A percentile compares a stretch with the other conserved stretches of the same genome.
Evolutionary conservation across 768 basidiomycete species (phyloP).

Genomic region (Russula sp.): DNA sequence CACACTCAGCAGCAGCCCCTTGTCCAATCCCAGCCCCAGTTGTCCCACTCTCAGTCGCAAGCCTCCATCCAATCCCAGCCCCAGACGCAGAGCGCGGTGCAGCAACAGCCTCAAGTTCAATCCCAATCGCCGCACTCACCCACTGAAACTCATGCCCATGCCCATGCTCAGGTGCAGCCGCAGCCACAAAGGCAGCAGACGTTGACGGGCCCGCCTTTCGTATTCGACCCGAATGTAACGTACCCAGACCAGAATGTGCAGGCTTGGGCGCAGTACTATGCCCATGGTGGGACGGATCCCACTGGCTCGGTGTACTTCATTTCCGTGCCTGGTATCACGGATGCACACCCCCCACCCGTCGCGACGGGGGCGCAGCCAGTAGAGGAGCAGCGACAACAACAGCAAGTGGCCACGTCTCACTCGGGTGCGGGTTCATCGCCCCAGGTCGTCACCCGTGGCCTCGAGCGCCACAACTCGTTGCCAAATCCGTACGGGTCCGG

Average conservation of each 20-base stretch:
- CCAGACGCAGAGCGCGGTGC: slow-evolving; percentile 22
- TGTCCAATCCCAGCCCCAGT: slow-evolving; percentile 17
- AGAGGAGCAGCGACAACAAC: slow-evolving; percentile 3
- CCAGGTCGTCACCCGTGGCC: no score
- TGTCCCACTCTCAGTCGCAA: slow-evolving; percentile 27
- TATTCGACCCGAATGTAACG: slow-evolving; percentile 55
- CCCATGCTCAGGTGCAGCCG: slow-evolving; percentile 13
- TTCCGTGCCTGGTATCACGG: slow-evolving; percentile 67
- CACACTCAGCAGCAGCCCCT: slow-evolving; percentile 9
- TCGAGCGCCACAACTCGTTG: slow-evolving; percentile 10
- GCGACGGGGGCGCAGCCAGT: background rate
- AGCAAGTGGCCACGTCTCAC: background rate
- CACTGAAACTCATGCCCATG: slow-evolving; percentile 25
- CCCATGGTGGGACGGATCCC: slow-evolving; percentile 64
- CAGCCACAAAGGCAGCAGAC: slow-evolving; percentile 34
- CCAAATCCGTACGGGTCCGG: slow-evolving; percentile 14
- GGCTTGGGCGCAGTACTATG: slow-evolving; percentile 83
- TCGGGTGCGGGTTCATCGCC: background rate
- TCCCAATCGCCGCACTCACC: slow-evolving; percentile 23
- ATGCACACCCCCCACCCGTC: slow-evolving; percentile 17
- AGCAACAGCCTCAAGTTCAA: slow-evolving; percentile 22
- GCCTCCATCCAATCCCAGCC: slow-evolving; percentile 30
- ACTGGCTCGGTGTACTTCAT: slow-evolving; percentile 78
- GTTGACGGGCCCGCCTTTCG: slow-evolving; percentile 38
- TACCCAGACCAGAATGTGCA: slow-evolving; percentile 79